phyloP scores from a whole-genome alignment of 202 grass and related monocot species.

The Cymbopogon flexuosus region DNA sequence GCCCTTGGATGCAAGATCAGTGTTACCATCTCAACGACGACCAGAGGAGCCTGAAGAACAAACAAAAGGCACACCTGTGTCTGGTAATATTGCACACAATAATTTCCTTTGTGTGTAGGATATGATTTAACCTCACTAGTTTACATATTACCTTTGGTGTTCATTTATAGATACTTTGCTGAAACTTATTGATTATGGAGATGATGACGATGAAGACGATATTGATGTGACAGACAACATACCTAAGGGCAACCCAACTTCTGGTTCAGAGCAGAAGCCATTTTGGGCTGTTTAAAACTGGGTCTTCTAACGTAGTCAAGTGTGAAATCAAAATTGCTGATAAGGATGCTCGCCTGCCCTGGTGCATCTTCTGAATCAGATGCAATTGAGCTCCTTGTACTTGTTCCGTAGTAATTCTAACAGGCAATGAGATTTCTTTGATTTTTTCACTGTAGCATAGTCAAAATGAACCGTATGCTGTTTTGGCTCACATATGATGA shows the following conservation, averaged over 20 bases:
- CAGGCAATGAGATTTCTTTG: constrained; percentile 5
- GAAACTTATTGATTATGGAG: constrained; percentile 89
- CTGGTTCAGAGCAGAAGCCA: constrained; percentile 37
- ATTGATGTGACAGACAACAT: constrained; percentile 6
- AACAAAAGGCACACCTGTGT: constrained; percentile 22
- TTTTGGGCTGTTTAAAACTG: constrained; percentile 55
- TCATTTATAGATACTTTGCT: constrained; percentile 59
- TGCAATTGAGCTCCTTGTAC: not conserved
- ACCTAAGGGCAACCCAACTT: constrained; percentile 24
- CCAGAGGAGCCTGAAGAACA: constrained; percentile 35
- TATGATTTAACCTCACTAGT: not conserved
- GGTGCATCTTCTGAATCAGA: constrained; percentile 6
- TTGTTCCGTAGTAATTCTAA: not conserved
- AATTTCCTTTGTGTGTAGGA: not conserved
- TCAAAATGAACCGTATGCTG: not conserved
- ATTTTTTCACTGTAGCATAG: not conserved
- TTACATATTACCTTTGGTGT: constrained; percentile 1
- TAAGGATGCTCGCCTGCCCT: not conserved
- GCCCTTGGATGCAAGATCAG: constrained; percentile 13
- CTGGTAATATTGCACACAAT: constrained; percentile 44
- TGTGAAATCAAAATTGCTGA: not conserved
- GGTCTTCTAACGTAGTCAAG: constrained; percentile 4
- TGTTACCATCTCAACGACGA: constrained; percentile 22
- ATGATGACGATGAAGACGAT: constrained; percentile 60
- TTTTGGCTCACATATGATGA: not conserved